phyloP scores from a whole-genome alignment of 1,284 basidiomycete species.

The Psilocybe mexicana region DNA sequence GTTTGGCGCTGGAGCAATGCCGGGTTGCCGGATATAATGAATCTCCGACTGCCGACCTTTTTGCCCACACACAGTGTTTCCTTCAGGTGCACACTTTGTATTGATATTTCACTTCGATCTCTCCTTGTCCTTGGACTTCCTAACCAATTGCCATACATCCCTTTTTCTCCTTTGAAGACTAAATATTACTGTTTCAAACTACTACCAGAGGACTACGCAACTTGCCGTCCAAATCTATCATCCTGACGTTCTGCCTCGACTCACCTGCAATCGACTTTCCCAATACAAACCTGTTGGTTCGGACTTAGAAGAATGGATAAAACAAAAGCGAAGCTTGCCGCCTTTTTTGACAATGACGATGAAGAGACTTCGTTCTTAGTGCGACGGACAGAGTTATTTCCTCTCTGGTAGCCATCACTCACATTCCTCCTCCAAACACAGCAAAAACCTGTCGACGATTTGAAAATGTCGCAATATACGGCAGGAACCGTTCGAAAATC shows the following conservation, averaged over 20 bases:
- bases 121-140: too few species aligned
- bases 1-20: too few species aligned
- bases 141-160: too few species aligned
- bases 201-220: too few species aligned
- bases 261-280: not conserved
- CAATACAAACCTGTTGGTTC: not conserved
- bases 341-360: conserved; percentile 81
- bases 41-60: too few species aligned
- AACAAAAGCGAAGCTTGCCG: conserved; percentile 72
- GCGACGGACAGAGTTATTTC: conserved; percentile 74
- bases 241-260: not conserved
- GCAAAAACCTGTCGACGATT: conserved; percentile 78
- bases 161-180: too few species aligned
- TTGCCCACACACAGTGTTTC: too few species aligned
- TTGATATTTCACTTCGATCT: too few species aligned
- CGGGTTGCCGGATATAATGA: too few species aligned
- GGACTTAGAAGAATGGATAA: conserved; percentile 59
- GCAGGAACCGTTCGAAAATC: conserved; percentile 78
- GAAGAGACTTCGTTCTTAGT: conserved; percentile 82
- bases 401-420: conserved; percentile 49
- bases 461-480: conserved; percentile 75
- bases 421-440: conserved; percentile 49
- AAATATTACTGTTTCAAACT: too few species aligned
- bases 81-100: too few species aligned
- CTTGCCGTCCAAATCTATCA: not conserved